Conservation (phyloP, 2,329 filamentous ascomycete species). For the Phyllosticta citribraziliensis region DNA sequence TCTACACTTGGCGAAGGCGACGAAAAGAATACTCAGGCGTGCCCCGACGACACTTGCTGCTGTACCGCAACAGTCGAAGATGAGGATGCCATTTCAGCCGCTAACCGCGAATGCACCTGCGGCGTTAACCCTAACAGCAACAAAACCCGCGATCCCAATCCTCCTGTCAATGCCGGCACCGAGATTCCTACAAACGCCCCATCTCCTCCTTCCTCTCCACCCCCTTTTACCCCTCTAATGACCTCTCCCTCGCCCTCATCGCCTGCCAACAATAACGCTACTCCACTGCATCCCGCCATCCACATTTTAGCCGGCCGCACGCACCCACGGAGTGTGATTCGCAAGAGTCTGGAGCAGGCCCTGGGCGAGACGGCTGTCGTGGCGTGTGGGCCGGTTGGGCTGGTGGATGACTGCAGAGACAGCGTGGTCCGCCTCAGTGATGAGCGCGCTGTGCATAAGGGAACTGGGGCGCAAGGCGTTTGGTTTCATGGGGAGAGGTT, state of each 20-base stretch:
- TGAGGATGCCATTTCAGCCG: conserved; percentile 28
- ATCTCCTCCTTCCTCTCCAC: background rate
- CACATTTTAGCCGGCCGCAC: conserved; percentile 43
- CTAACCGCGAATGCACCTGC: conserved; percentile 27
- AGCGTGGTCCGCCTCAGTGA: conserved; percentile 49
- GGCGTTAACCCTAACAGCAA: conserved; percentile 14
- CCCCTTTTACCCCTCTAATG: background rate
- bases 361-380: conserved; percentile 53
- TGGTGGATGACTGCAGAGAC: conserved; percentile 46
- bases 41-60: conserved; percentile 33
- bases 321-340: conserved; percentile 40
- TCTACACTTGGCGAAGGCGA: conserved; percentile 10
- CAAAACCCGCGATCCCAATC: conserved; percentile 8
- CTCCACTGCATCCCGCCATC: conserved; percentile 24
- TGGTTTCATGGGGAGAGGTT: conserved; percentile 52
- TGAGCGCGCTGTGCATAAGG: conserved; percentile 57
- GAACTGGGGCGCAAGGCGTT: conserved; percentile 55
- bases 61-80: conserved; percentile 40
- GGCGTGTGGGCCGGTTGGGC: conserved; percentile 48
- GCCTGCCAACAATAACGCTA: background rate
- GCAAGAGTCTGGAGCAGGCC: conserved; percentile 47
- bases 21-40: conserved; percentile 15
- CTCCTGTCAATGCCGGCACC: conserved; percentile 7
- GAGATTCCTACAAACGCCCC: conserved; percentile 12
- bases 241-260: background rate